These are phyloP conservation scores for Yamadazyma epiphylla DNA, from an alignment of 1,139 yeast species.

Conservation along the genomic window DNA sequence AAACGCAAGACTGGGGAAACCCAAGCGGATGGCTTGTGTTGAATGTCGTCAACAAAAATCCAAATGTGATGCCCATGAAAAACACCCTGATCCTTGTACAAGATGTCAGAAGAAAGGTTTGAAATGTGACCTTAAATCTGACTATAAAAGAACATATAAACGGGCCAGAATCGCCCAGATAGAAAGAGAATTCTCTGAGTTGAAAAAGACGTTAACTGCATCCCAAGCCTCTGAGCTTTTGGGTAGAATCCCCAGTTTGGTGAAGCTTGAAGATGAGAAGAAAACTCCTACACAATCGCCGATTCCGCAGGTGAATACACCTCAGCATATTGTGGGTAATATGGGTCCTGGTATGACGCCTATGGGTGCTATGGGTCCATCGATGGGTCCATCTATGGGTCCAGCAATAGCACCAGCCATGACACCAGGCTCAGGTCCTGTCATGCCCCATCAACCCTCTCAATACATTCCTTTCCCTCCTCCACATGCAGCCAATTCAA, in stretches of 20 bases:
- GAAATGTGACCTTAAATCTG: constrained; percentile 69
- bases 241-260: constrained; percentile 26
- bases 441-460: no score
- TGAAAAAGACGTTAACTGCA: constrained; percentile 55
- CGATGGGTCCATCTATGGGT: neutral
- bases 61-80: constrained; percentile 80
- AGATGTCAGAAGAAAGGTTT: constrained; percentile 71
- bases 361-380: neutral
- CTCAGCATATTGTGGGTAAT: neutral
- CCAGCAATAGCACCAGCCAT: neutral
- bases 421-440: neutral
- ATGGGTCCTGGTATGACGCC: neutral
- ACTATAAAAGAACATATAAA: constrained; percentile 84
- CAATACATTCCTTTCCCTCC: neutral
- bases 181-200: constrained; percentile 70
- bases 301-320: neutral
- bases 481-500: constrained; percentile 4
- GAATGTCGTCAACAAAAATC: constrained; percentile 95
- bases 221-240: constrained; percentile 48
- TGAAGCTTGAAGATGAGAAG: constrained; percentile 6
- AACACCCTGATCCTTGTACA: constrained; percentile 77
- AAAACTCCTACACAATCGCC: neutral
- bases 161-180: constrained; percentile 81
- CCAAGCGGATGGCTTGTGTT: constrained; percentile 80
- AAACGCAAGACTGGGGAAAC: constrained; percentile 18